These are phyloP conservation scores for Penicillium fuscoglaucum DNA, from an alignment of 2,329 filamentous ascomycete genomes.

Conservation along the genomic window DNA sequence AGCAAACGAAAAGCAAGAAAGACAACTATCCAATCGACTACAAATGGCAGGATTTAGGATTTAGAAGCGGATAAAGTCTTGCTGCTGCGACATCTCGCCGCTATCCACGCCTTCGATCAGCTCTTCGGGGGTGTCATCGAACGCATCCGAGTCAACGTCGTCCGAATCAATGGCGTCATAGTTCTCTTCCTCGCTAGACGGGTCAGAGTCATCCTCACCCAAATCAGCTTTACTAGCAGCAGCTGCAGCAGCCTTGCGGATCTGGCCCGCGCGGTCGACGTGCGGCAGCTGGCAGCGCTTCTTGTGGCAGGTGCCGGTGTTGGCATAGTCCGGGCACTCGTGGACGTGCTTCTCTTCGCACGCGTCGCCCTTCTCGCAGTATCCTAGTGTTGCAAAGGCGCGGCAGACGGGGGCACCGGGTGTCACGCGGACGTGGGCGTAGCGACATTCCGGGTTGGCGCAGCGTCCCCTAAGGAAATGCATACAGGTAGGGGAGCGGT, in stretches of 20 bases:
- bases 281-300: slow-evolving; percentile 83
- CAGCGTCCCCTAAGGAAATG: slow-evolving; percentile 90
- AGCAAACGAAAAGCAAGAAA: background rate
- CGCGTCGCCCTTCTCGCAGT: slow-evolving; percentile 76
- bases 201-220: slow-evolving; percentile 62
- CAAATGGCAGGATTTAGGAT: slow-evolving; percentile 3
- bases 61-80: slow-evolving; percentile 55
- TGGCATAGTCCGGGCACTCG: slow-evolving; percentile 95
- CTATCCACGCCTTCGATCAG: slow-evolving; percentile 40
- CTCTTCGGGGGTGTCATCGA: slow-evolving; percentile 46
- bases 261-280: slow-evolving; percentile 81
- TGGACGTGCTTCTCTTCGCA: slow-evolving; percentile 84
- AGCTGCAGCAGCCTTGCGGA: slow-evolving; percentile 54
- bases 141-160: slow-evolving; percentile 67
- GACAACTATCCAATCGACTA: slow-evolving; percentile 12
- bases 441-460: slow-evolving; percentile 80
- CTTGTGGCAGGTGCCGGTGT: slow-evolving; percentile 78
- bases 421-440: slow-evolving; percentile 78
- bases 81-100: slow-evolving; percentile 53
- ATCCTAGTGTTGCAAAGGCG: slow-evolving; percentile 81
- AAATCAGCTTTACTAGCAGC: slow-evolving; percentile 45
- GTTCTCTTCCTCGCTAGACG: slow-evolving; percentile 76
- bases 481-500: slow-evolving; percentile 84
- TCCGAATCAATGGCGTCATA: slow-evolving; percentile 66
- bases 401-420: slow-evolving; percentile 78